Base-by-base conservation (phyloP, 441 rosid genomes). In the Erysimum pusillum region DNA sequence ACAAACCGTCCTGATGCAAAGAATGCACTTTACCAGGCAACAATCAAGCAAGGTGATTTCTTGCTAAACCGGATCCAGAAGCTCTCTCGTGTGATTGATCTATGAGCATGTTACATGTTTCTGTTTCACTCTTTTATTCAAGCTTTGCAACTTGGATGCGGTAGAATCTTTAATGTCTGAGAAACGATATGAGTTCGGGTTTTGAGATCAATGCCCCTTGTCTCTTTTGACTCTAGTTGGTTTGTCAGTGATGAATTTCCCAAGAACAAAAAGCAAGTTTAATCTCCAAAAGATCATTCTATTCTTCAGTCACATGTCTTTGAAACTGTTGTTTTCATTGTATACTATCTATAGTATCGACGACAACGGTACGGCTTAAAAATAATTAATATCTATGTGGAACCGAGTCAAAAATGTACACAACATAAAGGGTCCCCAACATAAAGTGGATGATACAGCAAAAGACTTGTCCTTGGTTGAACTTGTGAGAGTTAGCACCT, bases 1-100 rank as follows among this genome's bases (percentile, higher is more conserved):
- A 96, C 99, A 1, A 91, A 90, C 80, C 92, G 94, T 17, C 97
- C 98, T 7, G 98, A 96, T 83, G 97, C 96, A 7, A 93, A 96
- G 90, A 96, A 96, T 80, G 97, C 99, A 13, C 94, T 96, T 35
- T 93, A 93, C 86, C 99, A 96, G 77, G 91, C 93, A 39, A 96
- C 97, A 10, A 96, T 96, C 84, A 96, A 96, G 89, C 97, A 92
- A 81, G 98, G 99, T 4, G 98, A 96, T 81, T 91, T 96, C 88
- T 80, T 96, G 15, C 83, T 96, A 63, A 96, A 96, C 88, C 85
- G 98, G 62, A 93, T 96, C 87, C 99, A 93, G 84, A 96, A 93
- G 93, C 85, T 96, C 45, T 96, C 97, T 31, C 94, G 98, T 34
- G 96, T 96, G 52, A 96, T 93, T 78, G 99, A 96, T 80, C 88